These are phyloP conservation scores for Cicer arietinum DNA, from an alignment of 306 rosid genomes.

Conservation along the genomic window DNA sequence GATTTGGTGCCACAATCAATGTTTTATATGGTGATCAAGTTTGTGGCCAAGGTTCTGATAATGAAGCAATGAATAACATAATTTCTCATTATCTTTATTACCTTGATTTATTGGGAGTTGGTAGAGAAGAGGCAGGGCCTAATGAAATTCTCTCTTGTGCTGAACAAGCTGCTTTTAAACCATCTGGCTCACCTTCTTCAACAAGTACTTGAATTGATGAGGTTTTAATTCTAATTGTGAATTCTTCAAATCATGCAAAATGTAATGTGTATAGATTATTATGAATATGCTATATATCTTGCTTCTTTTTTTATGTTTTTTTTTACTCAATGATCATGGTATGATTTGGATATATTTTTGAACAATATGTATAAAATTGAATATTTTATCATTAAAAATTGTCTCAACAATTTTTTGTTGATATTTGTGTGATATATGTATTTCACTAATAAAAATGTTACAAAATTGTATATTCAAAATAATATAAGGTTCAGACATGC, in stretches of 20 bases:
- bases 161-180: slow-evolving; percentile 70
- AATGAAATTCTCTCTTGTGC: slow-evolving; percentile 77
- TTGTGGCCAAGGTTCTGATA: slow-evolving; percentile 73
- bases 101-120: slow-evolving; percentile 80
- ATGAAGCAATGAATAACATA: slow-evolving; percentile 77
- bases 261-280: slow-evolving; percentile 31
- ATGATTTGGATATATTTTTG: slow-evolving; percentile 41
- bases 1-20: slow-evolving; percentile 90
- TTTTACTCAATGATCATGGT: background rate
- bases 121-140: slow-evolving; percentile 83
- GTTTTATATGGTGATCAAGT: slow-evolving; percentile 69
- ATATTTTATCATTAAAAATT: slow-evolving; percentile 4
- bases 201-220: slow-evolving; percentile 46
- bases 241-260: slow-evolving; percentile 40
- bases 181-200: slow-evolving; percentile 58
- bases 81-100: slow-evolving; percentile 83
- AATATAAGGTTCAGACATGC: too few relatives aligned
- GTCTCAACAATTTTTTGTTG: slow-evolving; percentile 37
- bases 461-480: background rate
- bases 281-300: slow-evolving; percentile 8
- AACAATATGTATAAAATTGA: slow-evolving; percentile 33
- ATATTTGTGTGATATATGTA: slow-evolving; percentile 1
- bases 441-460: background rate
- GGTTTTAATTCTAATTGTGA: slow-evolving; percentile 8
- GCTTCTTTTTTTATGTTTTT: background rate